Evolutionary conservation across 331 rosid species (phyloP), one percentile per base, ranked within the genome.

Genomic region (Malus hybrid): DNA sequence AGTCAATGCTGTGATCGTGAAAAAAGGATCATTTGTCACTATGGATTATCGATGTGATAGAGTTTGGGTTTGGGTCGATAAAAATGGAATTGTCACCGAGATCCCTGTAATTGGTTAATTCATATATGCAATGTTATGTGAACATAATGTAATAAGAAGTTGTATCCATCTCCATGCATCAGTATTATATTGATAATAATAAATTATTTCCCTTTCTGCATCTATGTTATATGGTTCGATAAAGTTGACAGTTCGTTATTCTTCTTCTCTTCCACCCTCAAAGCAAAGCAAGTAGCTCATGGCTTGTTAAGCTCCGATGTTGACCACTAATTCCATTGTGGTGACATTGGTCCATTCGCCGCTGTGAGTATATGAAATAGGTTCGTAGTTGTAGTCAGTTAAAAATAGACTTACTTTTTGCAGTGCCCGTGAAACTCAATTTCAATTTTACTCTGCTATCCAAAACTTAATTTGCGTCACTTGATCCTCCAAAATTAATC

Each of bases 31-130:
- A 1, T 0, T 0, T 0, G 90, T 80, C 36, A 72, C 11, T 14
- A 0, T 0, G 6, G 82, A 82, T 63, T 77, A 66, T 6, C 67
- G 84, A 8, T 84, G 88, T 36, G 75, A 71, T 33, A 82, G 90
- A 80, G 86, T 87, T 72, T 24, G 83, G 73, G 74, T 84, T 62
- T 87, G 90, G 90, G 75, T 87, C 24, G 11, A 83, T 48, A 19
- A 60, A 55, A 18, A 36, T 32, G 83, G 82, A 13, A 46, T 68
- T 39, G 88, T 87, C n/a, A 52, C 44, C 3, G 13, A 36, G 39
- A 64, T 81, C 48, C 86, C 89, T 7, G 24, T 0, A 0, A 72
- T 81, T 72, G 85, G 85, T 8, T 86, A 73, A 79, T 10, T 16
- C 52, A 57, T 14, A 20, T 5, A 4, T 32, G 5, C 1, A 2